These are phyloP conservation scores for Ilyonectria mors-panacis DNA, from an alignment of 2,329 filamentous ascomycete species.

Conservation along the genomic window DNA sequence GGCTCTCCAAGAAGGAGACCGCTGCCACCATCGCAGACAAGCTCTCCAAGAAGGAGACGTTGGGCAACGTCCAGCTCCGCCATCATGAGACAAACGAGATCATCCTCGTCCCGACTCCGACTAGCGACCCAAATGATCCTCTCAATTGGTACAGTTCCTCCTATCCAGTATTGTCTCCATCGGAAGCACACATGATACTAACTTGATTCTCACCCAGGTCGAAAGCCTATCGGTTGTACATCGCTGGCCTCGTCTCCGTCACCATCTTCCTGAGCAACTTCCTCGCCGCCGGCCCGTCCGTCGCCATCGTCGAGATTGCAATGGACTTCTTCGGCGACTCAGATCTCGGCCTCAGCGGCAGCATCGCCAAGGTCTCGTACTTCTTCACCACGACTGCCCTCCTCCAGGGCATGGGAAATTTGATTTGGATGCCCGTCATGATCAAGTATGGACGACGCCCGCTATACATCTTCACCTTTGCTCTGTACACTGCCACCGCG, in stretches of 20 bases:
- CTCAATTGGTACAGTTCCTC: slow-evolving; percentile 54
- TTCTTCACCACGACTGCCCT: slow-evolving; percentile 34
- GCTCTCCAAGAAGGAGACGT: slow-evolving; percentile 21
- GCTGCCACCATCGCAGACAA: not conserved
- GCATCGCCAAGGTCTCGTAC: slow-evolving; percentile 34
- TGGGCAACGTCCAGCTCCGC: slow-evolving; percentile 34
- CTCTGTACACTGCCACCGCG: slow-evolving; percentile 28
- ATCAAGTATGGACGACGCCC: slow-evolving; percentile 35
- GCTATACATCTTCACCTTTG: slow-evolving; percentile 31
- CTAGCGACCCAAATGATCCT: slow-evolving; percentile 62
- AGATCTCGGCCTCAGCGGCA: slow-evolving; percentile 19
- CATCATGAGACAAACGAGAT: slow-evolving; percentile 56
- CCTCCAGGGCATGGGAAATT: slow-evolving; percentile 34
- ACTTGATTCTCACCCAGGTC: slow-evolving; percentile 48
- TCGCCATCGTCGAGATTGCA: slow-evolving; percentile 33
- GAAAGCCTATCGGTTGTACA: slow-evolving; percentile 39
- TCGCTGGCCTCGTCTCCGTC: slow-evolving; percentile 33
- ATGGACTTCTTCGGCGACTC: slow-evolving; percentile 30
- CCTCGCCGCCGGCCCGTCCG: slow-evolving; percentile 32
- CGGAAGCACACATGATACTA: not conserved
- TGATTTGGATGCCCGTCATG: slow-evolving; percentile 37
- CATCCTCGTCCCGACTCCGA: slow-evolving; percentile 64
- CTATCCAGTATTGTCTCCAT: not conserved
- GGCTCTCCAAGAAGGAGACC: slow-evolving; percentile 20
- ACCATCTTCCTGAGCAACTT: slow-evolving; percentile 37